Conservation (phyloP, 2,329 filamentous ascomycete genomes). For the Dactylellina leptospora region DNA sequence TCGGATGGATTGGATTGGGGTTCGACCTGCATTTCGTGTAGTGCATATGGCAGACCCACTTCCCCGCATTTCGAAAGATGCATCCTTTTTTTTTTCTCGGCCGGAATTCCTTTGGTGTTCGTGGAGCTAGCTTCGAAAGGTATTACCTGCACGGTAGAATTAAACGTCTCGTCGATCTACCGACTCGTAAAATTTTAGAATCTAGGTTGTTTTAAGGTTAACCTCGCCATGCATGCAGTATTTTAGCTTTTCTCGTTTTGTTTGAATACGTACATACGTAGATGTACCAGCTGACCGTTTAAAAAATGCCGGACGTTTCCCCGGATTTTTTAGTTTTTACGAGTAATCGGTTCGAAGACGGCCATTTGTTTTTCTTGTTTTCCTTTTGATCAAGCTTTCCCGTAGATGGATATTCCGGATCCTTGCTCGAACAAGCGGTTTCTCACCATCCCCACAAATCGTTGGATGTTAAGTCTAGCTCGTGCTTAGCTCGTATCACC, state of each 20-base stretch:
- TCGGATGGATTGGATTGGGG: neutral
- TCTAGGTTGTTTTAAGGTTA: too few species aligned
- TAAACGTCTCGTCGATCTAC: too few species aligned
- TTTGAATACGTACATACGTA: too few species aligned
- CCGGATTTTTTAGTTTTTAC: neutral
- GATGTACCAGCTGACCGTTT: too few species aligned
- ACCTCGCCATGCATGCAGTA: too few species aligned
- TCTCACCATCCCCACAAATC: slow-evolving; percentile 9
- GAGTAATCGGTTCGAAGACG: too few species aligned
- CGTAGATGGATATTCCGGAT: neutral
- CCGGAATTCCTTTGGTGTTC: too few species aligned
- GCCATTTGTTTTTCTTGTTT: neutral
- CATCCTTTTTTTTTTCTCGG: slow-evolving; percentile 16
- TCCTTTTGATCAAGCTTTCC: neutral
- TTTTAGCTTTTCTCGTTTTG: too few species aligned
- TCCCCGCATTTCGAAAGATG: slow-evolving; percentile 14
- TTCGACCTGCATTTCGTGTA: neutral
- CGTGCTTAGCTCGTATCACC: neutral
- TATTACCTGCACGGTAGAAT: too few species aligned
- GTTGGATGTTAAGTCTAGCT: neutral
- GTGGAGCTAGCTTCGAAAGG: too few species aligned
- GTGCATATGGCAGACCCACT: slow-evolving; percentile 11
- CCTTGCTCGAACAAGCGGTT: neutral
- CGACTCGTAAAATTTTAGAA: too few species aligned
- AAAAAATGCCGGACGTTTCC: neutral